Base-by-base conservation (phyloP, 1,284 basidiomycete species). In the Sutorius eximius region DNA sequence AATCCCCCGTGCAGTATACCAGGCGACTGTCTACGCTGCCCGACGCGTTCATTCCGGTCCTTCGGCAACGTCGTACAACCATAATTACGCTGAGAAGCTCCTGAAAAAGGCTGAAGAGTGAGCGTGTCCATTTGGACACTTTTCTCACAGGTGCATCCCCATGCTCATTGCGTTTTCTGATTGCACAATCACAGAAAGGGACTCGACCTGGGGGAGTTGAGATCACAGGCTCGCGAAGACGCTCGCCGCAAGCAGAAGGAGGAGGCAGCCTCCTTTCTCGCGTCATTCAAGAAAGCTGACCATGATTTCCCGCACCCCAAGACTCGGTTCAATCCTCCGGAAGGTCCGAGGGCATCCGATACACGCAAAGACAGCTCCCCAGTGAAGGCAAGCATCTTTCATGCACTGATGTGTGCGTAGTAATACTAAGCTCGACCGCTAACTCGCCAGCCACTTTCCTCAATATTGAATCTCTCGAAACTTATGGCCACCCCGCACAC, bases 391-490 rank as follows among this genome's bases (percentile, higher is more conserved):
- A 42, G 51, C 37, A 32, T 56, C 30, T 24, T 50, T 27, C 49
- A 34, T 15, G 43, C 54, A 49, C 12, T 55, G 32, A 50, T 45
- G 34, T 38, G 49, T 37, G 51, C 47, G 30, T 20, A 27, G 30
- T 18, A 15, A 18, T 38, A 15, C 44, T 42, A 24, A 49, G 22
- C 16, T 27, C 29, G n/a, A n/a, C 37, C 51, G 40, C 30, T 30
- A 45, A 49, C 53, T 24, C 1, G 6, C 45, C 61, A 96, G 94
- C 87, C 93, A 16, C 78, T 97, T 15, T 81, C 84, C 18, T 83
- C 82, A 10, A 89, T 96, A 55, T 75, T 97, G 62, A 93, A 95
- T 71, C 71, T 95, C 13, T 75, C 83, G 16, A 83, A 86, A 52
- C 73, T 95, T 10, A 68, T 91, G 45, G 75, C 82, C 27, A 81